phyloP scores from a whole-genome alignment of 2,329 filamentous ascomycete species.

The Alternaria triticina region DNA sequence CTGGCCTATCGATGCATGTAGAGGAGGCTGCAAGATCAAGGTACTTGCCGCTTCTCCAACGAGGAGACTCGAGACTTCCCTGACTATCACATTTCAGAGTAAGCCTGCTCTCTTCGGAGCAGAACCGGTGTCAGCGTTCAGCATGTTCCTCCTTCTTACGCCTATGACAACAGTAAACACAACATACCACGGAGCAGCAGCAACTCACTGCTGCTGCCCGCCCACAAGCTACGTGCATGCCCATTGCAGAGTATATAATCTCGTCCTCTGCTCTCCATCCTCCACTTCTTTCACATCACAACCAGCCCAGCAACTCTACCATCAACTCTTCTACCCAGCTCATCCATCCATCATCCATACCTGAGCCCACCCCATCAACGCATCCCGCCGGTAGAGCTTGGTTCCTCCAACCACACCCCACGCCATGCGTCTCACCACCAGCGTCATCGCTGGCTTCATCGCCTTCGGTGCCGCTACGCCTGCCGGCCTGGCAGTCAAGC shows the following conservation, averaged over 20 bases:
- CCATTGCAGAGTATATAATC: slow-evolving; percentile 12
- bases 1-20: slow-evolving; percentile 55
- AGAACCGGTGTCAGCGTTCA: not conserved
- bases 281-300: slow-evolving; percentile 11
- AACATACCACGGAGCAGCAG: not conserved
- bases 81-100: slow-evolving; percentile 58
- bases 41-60: slow-evolving; percentile 58
- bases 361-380: slow-evolving; percentile 8
- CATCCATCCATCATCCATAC: slow-evolving; percentile 15
- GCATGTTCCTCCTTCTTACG: not conserved
- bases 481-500: not conserved
- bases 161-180: not conserved
- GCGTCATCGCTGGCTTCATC: slow-evolving; percentile 17
- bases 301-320: slow-evolving; percentile 12
- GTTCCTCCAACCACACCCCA: not conserved
- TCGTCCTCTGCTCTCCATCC: not conserved
- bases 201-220: not conserved
- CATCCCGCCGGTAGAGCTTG: not conserved
- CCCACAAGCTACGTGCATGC: not conserved
- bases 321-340: slow-evolving; percentile 11
- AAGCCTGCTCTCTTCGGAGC: not conserved
- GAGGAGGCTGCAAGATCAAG: slow-evolving; percentile 62
- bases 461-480: slow-evolving; percentile 11
- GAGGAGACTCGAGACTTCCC: slow-evolving; percentile 63
- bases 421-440: slow-evolving; percentile 14